phyloP scores from a whole-genome alignment of 2,329 filamentous ascomycete species.

The Cladosporium sp. region DNA sequence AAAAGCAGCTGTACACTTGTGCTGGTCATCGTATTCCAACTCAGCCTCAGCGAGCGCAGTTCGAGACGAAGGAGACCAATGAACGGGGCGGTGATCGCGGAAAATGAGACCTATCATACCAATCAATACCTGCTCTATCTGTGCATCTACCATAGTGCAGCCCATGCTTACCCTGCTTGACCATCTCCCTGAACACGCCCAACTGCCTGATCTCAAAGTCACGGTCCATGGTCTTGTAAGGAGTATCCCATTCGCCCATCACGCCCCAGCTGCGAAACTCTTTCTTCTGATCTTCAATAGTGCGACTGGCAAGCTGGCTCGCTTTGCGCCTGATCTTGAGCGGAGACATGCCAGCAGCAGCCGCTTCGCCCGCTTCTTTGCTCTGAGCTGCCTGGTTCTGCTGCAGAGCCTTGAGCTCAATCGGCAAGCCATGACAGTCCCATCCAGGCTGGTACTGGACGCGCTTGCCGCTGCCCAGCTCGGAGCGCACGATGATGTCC shows the following conservation, averaged over 20 bases:
- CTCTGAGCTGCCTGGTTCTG: conserved; percentile 36
- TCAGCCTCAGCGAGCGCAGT: conserved; percentile 80
- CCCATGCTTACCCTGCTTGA: conserved; percentile 46
- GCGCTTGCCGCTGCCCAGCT: conserved; percentile 69
- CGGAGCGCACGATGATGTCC: conserved; percentile 79
- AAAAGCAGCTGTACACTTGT: conserved; percentile 67
- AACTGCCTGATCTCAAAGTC: conserved; percentile 70
- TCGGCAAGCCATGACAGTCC: conserved; percentile 96
- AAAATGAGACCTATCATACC: conserved; percentile 57
- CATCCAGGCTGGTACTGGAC: conserved; percentile 86
- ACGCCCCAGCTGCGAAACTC: conserved; percentile 68
- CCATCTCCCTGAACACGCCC: conserved; percentile 68
- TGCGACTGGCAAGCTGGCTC: conserved; percentile 58
- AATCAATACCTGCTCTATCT: conserved; percentile 12
- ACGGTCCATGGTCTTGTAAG: conserved; percentile 73
- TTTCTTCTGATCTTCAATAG: conserved; percentile 65
- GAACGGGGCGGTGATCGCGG: conserved; percentile 72
- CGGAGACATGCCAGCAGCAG: conserved; percentile 30
- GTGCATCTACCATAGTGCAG: neutral
- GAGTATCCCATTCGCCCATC: conserved; percentile 72
- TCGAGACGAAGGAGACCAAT: conserved; percentile 74
- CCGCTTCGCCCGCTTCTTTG: conserved; percentile 28
- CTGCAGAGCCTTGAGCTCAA: conserved; percentile 89
- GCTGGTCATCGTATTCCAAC: conserved; percentile 72
- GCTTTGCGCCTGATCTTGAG: conserved; percentile 60